Percentiles rank a stretch among this genome's conserved stretches.
These are phyloP conservation scores for Rhodotorula sp. DNA, from an alignment of 1,284 basidiomycete species.

Conservation along the genomic window DNA sequence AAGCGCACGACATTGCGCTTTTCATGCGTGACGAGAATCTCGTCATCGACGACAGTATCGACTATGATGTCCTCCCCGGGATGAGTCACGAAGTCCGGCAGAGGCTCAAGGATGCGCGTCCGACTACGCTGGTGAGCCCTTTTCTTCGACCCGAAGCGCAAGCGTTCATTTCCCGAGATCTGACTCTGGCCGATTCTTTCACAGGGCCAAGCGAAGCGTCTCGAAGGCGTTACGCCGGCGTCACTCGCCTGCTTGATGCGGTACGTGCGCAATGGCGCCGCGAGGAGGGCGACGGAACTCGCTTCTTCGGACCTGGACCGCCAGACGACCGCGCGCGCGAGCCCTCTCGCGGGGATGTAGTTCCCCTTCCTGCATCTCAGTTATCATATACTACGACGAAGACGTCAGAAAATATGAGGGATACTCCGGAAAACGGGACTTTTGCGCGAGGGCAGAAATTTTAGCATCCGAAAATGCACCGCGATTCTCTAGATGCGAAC, in stretches of 20 bases:
- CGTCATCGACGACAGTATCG: conserved; percentile 64
- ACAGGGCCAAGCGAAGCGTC: conserved; percentile 76
- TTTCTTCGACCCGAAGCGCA: not conserved
- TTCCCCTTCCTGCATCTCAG: no score
- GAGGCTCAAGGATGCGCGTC: conserved; percentile 61
- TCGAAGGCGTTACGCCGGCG: conserved; percentile 82
- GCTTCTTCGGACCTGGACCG: not conserved
- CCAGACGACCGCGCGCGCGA: not conserved
- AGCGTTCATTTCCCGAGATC: not conserved
- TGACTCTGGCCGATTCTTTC: not conserved
- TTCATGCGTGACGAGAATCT: conserved; percentile 77
- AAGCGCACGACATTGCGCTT: conserved; percentile 61
- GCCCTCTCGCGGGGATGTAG: no score
- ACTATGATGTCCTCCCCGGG: conserved; percentile 66
- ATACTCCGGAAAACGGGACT: no score
- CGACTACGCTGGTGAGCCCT: conserved; percentile 63
- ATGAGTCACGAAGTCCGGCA: conserved; percentile 75
- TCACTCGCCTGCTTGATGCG: conserved; percentile 64
- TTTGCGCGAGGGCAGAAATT: no score
- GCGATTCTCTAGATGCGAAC: no score
- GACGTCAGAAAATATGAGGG: no score
- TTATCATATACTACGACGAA: no score
- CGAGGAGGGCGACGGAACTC: conserved; percentile 6
- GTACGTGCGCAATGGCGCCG: conserved; percentile 53
- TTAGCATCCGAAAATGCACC: no score